Conservation (phyloP, 2,329 filamentous ascomycete genomes). For the Pseudopithomyces maydicus region DNA sequence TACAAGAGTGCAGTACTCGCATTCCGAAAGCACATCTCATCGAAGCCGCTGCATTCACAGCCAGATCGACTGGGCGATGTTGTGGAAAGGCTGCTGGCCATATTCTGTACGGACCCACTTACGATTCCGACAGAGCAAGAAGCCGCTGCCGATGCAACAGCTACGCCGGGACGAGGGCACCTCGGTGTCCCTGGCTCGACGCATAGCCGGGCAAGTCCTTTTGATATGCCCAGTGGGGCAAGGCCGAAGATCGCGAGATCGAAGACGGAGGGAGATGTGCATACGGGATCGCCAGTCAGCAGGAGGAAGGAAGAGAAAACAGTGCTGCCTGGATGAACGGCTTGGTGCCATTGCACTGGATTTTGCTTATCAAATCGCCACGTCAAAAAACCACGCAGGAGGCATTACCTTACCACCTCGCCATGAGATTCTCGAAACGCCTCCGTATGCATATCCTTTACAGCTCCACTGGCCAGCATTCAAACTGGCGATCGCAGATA, state of each 20-base stretch:
- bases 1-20: conserved; percentile 57
- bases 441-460: too few relatives aligned
- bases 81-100: conserved; percentile 52
- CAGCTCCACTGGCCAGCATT: too few relatives aligned
- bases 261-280: conserved; percentile 19
- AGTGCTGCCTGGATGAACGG: neutral
- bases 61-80: conserved; percentile 52
- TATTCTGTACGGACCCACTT: conserved; percentile 55
- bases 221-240: conserved; percentile 38
- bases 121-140: conserved; percentile 22
- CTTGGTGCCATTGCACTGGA: neutral
- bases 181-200: conserved; percentile 24
- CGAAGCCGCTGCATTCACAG: conserved; percentile 44
- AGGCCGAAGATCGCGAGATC: conserved; percentile 19
- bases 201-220: conserved; percentile 34
- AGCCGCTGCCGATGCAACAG: conserved; percentile 17
- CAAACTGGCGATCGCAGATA: too few relatives aligned
- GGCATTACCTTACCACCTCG: too few relatives aligned
- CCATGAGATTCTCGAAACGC: too few relatives aligned
- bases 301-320: conserved; percentile 11
- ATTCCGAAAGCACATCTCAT: conserved; percentile 49
- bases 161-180: conserved; percentile 35
- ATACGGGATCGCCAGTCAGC: conserved; percentile 32
- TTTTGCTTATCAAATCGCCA: neutral
- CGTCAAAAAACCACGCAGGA: too few relatives aligned